Conservation (phyloP, 805 yeast species). For the Kregervanrija pseudodelftensis region DNA sequence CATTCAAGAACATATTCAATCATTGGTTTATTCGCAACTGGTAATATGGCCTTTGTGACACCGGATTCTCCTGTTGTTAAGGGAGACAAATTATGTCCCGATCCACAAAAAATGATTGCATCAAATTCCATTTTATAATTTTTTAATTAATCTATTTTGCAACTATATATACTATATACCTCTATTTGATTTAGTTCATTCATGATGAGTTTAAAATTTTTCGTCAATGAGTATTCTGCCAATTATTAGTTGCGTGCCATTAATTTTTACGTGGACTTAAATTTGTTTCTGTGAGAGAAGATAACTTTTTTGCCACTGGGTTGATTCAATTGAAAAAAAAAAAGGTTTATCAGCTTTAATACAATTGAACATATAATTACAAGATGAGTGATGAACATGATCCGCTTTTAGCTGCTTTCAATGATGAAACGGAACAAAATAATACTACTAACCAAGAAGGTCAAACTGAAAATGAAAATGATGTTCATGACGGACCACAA, state of each 20-base stretch:
- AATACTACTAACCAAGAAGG: constrained; percentile 1
- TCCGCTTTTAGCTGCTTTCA: constrained; percentile 68
- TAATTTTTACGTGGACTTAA: background rate
- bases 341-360: too few species aligned
- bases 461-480: constrained; percentile 2
- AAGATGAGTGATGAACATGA: constrained; percentile 48
- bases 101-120: constrained; percentile 85
- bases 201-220: too few species aligned
- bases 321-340: too few species aligned
- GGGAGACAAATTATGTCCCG: constrained; percentile 67
- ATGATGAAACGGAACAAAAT: constrained; percentile 26
- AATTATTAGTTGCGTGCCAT: too few species aligned
- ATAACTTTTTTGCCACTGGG: too few species aligned
- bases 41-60: constrained; percentile 75
- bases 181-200: too few species aligned
- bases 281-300: too few species aligned
- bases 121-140: constrained; percentile 70
- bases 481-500: constrained; percentile 1
- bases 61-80: constrained; percentile 62
- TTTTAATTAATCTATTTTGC: background rate
- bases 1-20: constrained; percentile 81
- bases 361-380: background rate
- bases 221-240: too few species aligned
- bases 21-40: constrained; percentile 87
- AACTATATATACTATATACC: too few species aligned